A percentile compares a stretch with the other conserved stretches of the same genome.
Conservation (phyloP, 352 stramenopile species). For the Phytophthora idaei region DNA sequence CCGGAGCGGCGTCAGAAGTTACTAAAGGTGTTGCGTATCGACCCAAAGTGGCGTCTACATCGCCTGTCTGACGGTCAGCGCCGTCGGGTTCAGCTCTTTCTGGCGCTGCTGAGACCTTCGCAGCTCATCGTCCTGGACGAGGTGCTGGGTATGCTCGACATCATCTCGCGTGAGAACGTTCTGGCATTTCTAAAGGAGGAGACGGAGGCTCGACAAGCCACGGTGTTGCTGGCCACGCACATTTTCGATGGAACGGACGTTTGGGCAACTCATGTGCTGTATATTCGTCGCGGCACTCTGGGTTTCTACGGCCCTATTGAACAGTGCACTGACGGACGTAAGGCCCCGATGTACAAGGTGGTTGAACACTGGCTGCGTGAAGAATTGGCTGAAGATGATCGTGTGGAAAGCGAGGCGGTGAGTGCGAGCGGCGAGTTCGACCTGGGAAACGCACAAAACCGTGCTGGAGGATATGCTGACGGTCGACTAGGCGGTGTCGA, state of each 20-base stretch:
- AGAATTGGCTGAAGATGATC: conserved; percentile 88
- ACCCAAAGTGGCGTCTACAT: conserved; percentile 92
- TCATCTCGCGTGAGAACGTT: conserved; percentile 95
- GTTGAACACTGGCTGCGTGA: conserved; percentile 93
- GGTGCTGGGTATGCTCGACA: conserved; percentile 97
- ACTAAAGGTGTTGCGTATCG: conserved; percentile 94
- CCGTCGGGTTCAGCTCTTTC: conserved; percentile 95
- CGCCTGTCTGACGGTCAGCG: conserved; percentile 83
- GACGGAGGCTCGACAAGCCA: conserved; percentile 61
- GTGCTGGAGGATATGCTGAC: conserved; percentile 71
- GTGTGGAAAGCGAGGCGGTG: conserved; percentile 62
- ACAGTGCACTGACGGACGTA: conserved; percentile 77
- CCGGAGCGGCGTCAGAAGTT: conserved; percentile 94
- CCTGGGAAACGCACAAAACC: conserved; percentile 77
- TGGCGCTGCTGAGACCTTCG: conserved; percentile 95
- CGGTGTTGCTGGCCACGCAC: conserved; percentile 89
- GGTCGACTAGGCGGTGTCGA: conserved; percentile 72
- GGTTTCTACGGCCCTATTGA: conserved; percentile 69
- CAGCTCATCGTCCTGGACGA: conserved; percentile 98
- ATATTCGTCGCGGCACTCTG: conserved; percentile 76
- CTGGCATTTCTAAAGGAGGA: conserved; percentile 92
- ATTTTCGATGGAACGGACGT: conserved; percentile 98
- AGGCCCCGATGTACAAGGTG: conserved; percentile 90
- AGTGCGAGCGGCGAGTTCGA: conserved; percentile 44
- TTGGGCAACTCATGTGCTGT: conserved; percentile 96